Base-by-base conservation (phyloP, 1,284 basidiomycete genomes). In the Phlebopus sp. region DNA sequence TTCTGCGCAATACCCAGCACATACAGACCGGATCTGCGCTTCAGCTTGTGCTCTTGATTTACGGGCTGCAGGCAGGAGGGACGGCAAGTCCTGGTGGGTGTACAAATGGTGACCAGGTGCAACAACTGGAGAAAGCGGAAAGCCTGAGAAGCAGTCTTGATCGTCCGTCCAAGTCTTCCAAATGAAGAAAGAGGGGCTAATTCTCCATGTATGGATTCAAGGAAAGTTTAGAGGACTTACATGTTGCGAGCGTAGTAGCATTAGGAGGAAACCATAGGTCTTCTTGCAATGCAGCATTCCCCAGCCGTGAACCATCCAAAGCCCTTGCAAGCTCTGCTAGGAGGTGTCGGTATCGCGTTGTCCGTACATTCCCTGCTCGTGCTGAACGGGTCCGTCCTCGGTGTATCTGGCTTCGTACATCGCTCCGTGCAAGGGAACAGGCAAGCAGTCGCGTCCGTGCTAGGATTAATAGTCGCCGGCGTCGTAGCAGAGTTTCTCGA, bases 391-490 rank as follows among this genome's bases (percentile, higher is more conserved):
- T 72, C 71, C 46, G 75, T 80, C 21, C 77, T 85, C 48, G 84
- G 84, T 4, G 77, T 86, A 37, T 83, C 81, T 10, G 81, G 81
- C 2, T 81, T 85, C 50, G 54, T 85, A 10, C 78, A 84, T 61
- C 72, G 76, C 31, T 73, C 77, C 1, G 55, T 76, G 5, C 69
- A 69, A 18, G 81, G 81, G n/a, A 63, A 64, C 49, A 59, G 58
- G 32, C 76, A 78, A 40, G 71, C 68, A 8, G 46, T 67, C 2
- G 59, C 63, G 6, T 70, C 69, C 48, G 74, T 70, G 25, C 47
- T 61, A 27, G 72, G 75, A 29, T 58, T 79, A 46, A 44, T 81
- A 45, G 58, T 75, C 29, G 74, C 77, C 34, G 82, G 81, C 18
- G 52, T 68, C 14, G 49, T 70, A 32, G 60, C 73, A n/a, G 73